Base-by-base conservation (phyloP, 129 eudicot species). In the Scalesia atractyloides region DNA sequence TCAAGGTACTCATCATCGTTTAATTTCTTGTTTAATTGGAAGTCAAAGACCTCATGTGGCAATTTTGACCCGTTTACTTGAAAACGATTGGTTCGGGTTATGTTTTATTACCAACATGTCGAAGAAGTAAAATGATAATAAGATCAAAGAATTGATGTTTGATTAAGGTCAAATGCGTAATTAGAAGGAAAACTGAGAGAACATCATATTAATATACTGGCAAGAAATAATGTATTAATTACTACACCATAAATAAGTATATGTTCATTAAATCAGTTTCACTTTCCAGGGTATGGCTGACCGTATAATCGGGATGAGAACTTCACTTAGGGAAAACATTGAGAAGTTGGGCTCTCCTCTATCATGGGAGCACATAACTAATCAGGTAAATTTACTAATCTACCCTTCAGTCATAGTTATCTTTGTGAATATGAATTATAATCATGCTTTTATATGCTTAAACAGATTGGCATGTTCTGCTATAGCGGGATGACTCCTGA, bases 391-490 rank as follows among this genome's bases (percentile, higher is more conserved):
- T 26, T 15, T 53, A 30, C 73, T 17, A 39, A 8, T 39, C 37
- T 20, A 22, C 24, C 47, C 20, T 33, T 20, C 0, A 48, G 20
- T 36, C 47, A 16, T 64, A 14, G 0, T 10, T 34, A 59, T 60
- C 16, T 11, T 76, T 57, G 12, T 22, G 18, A 33, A 18, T 76
- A 6, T 49, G 19, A 39, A 56, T 5, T 13, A 43, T 52, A 70
- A 51, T 57, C 24, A n/a, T 37, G 12, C 34, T 68, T 24, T 67
- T 58, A 14, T 56, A 68, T 17, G 24, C n/a, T 8, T 86, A 62
- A 68, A 70, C 96, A 94, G 98, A 94, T 94, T 82, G 98, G 98
- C 73, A 93, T 93, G 98, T 93, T 93, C 77, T 93, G 98, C 89
- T 93, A 87, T 43, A 93, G 98, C 43, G 98, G 98, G 65, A 81